These are phyloP conservation scores for Diaporthe sp. DNA, from an alignment of 2,329 filamentous ascomycete genomes.

Conservation along the genomic window DNA sequence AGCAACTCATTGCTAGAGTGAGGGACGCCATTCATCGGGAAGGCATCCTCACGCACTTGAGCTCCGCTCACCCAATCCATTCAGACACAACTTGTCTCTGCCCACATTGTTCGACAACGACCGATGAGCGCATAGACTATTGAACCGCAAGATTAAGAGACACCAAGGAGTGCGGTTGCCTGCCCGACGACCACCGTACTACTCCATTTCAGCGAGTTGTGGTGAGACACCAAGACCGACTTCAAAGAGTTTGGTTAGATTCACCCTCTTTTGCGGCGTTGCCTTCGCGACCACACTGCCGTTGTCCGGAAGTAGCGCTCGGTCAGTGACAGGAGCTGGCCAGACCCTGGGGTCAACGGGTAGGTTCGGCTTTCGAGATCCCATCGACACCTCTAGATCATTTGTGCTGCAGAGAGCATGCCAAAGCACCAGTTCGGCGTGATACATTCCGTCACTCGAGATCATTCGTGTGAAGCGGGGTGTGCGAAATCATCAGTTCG, in stretches of 20 bases:
- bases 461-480: background rate
- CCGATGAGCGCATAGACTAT: background rate
- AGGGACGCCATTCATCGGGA: background rate
- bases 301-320: background rate
- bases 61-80: background rate
- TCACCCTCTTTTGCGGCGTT: background rate
- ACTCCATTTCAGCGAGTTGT: background rate
- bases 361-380: background rate
- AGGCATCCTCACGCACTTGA: background rate
- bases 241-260: slow-evolving; percentile 10
- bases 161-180: background rate
- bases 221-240: slow-evolving; percentile 16
- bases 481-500: background rate
- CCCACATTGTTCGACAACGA: slow-evolving; percentile 7
- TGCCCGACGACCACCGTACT: background rate
- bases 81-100: slow-evolving; percentile 16
- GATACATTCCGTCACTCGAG: background rate
- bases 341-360: background rate
- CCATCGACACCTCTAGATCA: background rate
- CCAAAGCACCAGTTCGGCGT: background rate
- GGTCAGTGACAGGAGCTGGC: background rate
- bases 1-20: background rate
- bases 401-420: background rate
- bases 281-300: background rate
- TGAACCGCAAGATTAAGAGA: background rate